Conservation (phyloP, 768 basidiomycete species). For the Auriscalpium vulgare region DNA sequence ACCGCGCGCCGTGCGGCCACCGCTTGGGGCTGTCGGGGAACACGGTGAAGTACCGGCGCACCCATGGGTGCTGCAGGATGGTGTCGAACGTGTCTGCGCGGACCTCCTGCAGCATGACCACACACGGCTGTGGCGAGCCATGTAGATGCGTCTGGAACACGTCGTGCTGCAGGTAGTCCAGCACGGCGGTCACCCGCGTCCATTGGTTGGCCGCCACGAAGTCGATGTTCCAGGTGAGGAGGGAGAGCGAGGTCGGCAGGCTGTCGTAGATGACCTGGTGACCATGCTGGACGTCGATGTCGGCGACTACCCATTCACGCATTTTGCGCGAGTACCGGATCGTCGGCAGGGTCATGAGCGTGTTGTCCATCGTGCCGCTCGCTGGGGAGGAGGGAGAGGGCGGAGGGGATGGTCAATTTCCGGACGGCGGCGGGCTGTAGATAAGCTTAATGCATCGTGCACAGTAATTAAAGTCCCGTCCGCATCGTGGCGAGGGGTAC, state of each 20-base stretch:
- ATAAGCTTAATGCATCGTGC: no score
- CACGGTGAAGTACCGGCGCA: conserved; percentile 50
- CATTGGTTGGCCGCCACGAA: conserved; percentile 29
- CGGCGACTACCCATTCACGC: conserved; percentile 10
- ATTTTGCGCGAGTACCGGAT: not conserved
- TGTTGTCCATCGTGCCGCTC: no score
- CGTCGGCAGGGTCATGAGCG: no score
- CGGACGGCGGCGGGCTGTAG: not conserved
- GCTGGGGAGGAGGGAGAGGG: not conserved
- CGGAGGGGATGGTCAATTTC: not conserved
- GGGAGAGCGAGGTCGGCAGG: conserved; percentile 37
- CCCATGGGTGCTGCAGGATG: conserved; percentile 54
- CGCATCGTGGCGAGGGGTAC: no score
- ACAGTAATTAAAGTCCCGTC: no score
- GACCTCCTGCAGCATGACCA: conserved; percentile 68
- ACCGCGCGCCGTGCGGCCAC: conserved; percentile 43
- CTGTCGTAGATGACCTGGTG: conserved; percentile 13
- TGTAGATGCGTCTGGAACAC: conserved; percentile 40
- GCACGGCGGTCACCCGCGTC: conserved; percentile 38
- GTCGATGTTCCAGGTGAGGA: conserved; percentile 73
- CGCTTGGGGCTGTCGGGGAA: conserved; percentile 44
- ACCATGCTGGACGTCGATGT: conserved; percentile 27
- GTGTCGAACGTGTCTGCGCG: conserved; percentile 32
- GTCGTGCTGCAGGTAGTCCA: conserved; percentile 48
- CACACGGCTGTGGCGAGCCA: conserved; percentile 44